Percentiles rank a stretch among this genome's conserved stretches.
phyloP scores from a whole-genome alignment of 805 yeast species.

The Zygoascus bituminiphila region DNA sequence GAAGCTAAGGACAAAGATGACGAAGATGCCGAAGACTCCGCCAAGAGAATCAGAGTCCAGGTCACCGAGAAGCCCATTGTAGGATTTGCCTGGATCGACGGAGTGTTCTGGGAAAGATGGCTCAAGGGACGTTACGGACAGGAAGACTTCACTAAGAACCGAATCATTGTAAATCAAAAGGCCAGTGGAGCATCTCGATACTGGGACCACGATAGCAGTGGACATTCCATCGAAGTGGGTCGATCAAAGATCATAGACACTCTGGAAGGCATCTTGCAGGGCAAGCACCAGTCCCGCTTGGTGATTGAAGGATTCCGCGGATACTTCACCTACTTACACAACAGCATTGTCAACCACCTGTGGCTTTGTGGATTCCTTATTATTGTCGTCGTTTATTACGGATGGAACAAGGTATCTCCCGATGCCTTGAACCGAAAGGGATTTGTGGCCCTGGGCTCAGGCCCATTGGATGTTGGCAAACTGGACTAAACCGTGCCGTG shows the following conservation, averaged over 20 bases:
- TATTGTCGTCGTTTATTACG: not conserved
- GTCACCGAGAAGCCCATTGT: slow-evolving; percentile 19
- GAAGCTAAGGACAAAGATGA: slow-evolving; percentile 29
- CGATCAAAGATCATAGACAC: slow-evolving; percentile 18
- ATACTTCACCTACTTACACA: not conserved
- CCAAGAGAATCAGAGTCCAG: slow-evolving; percentile 23
- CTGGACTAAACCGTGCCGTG: no score
- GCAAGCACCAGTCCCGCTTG: slow-evolving; percentile 10
- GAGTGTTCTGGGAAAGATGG: slow-evolving; percentile 29
- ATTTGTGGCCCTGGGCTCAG: not conserved
- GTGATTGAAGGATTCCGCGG: slow-evolving; percentile 7
- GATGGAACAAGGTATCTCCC: not conserved
- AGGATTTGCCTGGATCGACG: slow-evolving; percentile 32
- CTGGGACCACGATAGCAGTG: slow-evolving; percentile 25
- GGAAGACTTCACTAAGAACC: slow-evolving; percentile 11
- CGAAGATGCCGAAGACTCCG: slow-evolving; percentile 23
- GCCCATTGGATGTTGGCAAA: not conserved
- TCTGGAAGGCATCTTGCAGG: slow-evolving; percentile 11
- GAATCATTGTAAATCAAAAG: slow-evolving; percentile 24
- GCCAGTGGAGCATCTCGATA: slow-evolving; percentile 17
- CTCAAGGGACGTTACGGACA: slow-evolving; percentile 22
- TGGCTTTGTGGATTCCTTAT: not conserved
- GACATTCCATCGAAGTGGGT: slow-evolving; percentile 18
- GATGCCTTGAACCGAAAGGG: no score
- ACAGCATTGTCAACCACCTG: not conserved